Evolutionary conservation across 31 red algal genomes (phyloP).

Genomic region (Endocladia muricata): DNA sequence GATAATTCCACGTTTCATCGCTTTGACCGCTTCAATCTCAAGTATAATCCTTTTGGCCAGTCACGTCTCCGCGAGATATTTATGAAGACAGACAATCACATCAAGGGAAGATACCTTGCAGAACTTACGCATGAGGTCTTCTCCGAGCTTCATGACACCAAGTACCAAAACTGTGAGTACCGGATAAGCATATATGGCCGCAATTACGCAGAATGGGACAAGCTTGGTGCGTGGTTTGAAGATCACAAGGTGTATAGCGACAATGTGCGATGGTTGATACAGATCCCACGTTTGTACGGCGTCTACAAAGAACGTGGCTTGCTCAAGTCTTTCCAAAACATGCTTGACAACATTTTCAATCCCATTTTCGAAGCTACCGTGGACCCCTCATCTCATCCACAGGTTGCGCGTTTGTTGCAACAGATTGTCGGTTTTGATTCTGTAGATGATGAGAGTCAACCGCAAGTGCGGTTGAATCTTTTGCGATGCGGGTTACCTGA

Average conservation of each 20-base stretch:
- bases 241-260: slow-evolving; percentile 75
- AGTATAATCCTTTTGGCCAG: slow-evolving; percentile 90
- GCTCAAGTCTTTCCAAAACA: slow-evolving; percentile 79
- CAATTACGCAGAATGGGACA: slow-evolving; percentile 72
- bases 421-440: slow-evolving; percentile 97
- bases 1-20: slow-evolving; percentile 86
- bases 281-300: slow-evolving; percentile 90
- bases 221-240: slow-evolving; percentile 74
- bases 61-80: slow-evolving; percentile 89
- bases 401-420: slow-evolving; percentile 73
- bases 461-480: slow-evolving; percentile 56
- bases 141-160: slow-evolving; percentile 66
- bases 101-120: slow-evolving; percentile 89
- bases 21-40: slow-evolving; percentile 98
- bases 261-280: slow-evolving; percentile 92
- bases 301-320: slow-evolving; percentile 52
- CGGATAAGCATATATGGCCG: slow-evolving; percentile 92
- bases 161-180: slow-evolving; percentile 89
- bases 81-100: slow-evolving; percentile 93
- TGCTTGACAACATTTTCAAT: slow-evolving; percentile 95
- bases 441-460: slow-evolving; percentile 92
- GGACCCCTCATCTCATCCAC: slow-evolving; percentile 71
- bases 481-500: slow-evolving; percentile 42
- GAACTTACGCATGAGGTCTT: slow-evolving; percentile 87
- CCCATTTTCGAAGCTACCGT: slow-evolving; percentile 92